A percentile compares a stretch with the other conserved stretches of the same genome.
phyloP scores from a whole-genome alignment of 2,329 filamentous ascomycete species.

The Cryphonectria radicalis region DNA sequence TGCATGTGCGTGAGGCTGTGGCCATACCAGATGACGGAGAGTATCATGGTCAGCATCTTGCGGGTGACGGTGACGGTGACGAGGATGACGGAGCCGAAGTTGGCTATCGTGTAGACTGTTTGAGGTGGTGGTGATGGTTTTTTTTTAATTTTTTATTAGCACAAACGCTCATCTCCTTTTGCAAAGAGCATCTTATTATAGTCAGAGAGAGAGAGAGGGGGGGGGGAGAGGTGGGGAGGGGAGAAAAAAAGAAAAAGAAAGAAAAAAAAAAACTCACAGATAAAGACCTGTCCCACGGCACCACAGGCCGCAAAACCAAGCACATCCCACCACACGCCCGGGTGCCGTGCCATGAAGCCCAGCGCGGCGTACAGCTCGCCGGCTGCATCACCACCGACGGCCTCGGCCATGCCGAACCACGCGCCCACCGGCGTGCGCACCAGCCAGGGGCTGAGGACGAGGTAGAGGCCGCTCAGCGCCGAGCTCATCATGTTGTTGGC shows the following conservation, averaged over 20 bases:
- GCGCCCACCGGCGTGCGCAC: slow-evolving; percentile 67
- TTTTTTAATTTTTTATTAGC: too few species aligned
- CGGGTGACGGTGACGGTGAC: slow-evolving; percentile 96
- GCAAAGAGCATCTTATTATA: background rate
- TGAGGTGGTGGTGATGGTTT: too few species aligned
- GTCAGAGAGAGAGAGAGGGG: background rate
- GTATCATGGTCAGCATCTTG: slow-evolving; percentile 99
- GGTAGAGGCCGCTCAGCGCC: slow-evolving; percentile 73
- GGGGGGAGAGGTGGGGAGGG: background rate
- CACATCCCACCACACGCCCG: slow-evolving; percentile 83
- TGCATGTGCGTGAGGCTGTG: slow-evolving; percentile 87
- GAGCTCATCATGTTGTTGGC: slow-evolving; percentile 92
- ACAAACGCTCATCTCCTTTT: background rate
- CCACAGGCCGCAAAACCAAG: slow-evolving; percentile 89
- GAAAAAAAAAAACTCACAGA: slow-evolving; percentile 60
- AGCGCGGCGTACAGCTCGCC: slow-evolving; percentile 81
- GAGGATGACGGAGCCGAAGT: slow-evolving; percentile 88
- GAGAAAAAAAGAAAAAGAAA: background rate
- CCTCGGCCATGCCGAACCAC: slow-evolving; percentile 68
- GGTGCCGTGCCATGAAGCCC: slow-evolving; percentile 78
- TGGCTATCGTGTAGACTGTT: slow-evolving; percentile 88
- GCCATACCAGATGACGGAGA: slow-evolving; percentile 93
- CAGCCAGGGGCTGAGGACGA: slow-evolving; percentile 80
- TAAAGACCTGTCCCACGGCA: slow-evolving; percentile 93
- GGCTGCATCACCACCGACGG: slow-evolving; percentile 60